These are phyloP conservation scores for Tetraselmis striata DNA, from an alignment of 139 green algal species.

Conservation along the genomic window DNA sequence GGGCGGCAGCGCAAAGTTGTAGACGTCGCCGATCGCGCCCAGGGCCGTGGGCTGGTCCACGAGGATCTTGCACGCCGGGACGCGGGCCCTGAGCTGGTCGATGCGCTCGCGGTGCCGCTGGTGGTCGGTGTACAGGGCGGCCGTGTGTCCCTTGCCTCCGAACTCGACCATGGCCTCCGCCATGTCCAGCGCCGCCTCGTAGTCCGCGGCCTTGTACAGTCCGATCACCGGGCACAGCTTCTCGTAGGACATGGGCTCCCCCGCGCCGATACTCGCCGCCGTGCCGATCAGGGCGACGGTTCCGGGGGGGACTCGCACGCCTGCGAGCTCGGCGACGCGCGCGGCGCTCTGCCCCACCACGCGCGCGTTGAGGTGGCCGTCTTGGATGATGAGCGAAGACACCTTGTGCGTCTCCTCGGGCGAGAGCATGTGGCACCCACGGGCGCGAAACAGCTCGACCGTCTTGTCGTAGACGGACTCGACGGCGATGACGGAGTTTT, in stretches of 20 bases:
- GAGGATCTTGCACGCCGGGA: no score
- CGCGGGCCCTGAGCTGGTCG: no score
- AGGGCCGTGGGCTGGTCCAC: conserved; percentile 61
- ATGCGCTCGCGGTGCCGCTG: conserved; percentile 50
- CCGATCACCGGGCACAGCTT: conserved; percentile 66
- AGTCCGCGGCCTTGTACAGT: conserved; percentile 32
- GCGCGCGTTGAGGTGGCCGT: conserved; percentile 50
- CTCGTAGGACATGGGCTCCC: conserved; percentile 54
- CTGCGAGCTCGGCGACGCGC: conserved; percentile 52
- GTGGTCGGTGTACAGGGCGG: conserved; percentile 51
- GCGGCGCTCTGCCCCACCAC: conserved; percentile 53
- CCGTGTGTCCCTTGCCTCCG: conserved; percentile 42
- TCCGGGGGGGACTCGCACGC: conserved; percentile 48
- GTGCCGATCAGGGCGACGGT: conserved; percentile 49
- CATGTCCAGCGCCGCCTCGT: conserved; percentile 28
- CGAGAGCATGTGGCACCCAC: conserved; percentile 53
- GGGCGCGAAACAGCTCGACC: conserved; percentile 31
- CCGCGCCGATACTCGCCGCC: conserved; percentile 30
- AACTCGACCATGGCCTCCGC: conserved; percentile 40
- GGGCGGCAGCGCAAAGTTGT: conserved; percentile 67
- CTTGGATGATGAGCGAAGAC: conserved; percentile 44
- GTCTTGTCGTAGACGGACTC: conserved; percentile 44
- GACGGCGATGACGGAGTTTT: conserved; percentile 55
- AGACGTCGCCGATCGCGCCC: conserved; percentile 50
- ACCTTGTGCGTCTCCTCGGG: conserved; percentile 50